Base-by-base conservation (phyloP, 441 rosid genomes). In the Macaranga tanarius region DNA sequence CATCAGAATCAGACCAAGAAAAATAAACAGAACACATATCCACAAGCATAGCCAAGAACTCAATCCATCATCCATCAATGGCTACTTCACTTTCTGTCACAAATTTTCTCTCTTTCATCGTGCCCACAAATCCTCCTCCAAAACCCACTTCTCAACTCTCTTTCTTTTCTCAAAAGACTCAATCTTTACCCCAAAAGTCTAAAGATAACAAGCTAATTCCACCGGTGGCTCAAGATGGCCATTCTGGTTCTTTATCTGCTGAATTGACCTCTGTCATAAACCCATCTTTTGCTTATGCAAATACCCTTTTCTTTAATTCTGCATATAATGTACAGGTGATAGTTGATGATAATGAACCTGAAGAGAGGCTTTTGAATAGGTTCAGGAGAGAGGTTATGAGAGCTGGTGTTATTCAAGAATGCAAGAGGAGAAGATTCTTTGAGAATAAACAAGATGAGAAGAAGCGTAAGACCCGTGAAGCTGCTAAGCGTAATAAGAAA, bases 371-470 rank as follows among this genome's bases (percentile, higher is more conserved):
- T 22, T 75, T 93, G 80, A 83, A 79, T 57, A 86, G 93, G 79
- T 91, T 93, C 74, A 83, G 95, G 60, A 88, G 98, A 52, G 97
- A 93, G 80, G 98, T 91, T 20, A 79, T 90, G 89, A 88, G 79
- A 81, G 92, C 96, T 8, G 98, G 98, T 10, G 82, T 90, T 11
- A 88, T 93, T 60, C 98, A 87, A 77, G 96, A 91, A 81, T 82
- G 90, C 67, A 88, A 86, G 79, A 76, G 97, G 22, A 85, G 98
- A 82, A 86, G 85, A 79, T 88, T 67, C 84, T 77, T 73, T 65
- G 98, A 93, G 90, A 89, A 86, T 76, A 81, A 79, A 54, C 93
- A 88, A 62, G 98, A 93, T 8, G 88, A 88, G 90, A 85, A 84
- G 89, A 91, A 91, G 76, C 81, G 98, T 1, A 91, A 81, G 87